Conservation (phyloP, 352 stramenopile genomes). For the Phytophthora pisi region DNA sequence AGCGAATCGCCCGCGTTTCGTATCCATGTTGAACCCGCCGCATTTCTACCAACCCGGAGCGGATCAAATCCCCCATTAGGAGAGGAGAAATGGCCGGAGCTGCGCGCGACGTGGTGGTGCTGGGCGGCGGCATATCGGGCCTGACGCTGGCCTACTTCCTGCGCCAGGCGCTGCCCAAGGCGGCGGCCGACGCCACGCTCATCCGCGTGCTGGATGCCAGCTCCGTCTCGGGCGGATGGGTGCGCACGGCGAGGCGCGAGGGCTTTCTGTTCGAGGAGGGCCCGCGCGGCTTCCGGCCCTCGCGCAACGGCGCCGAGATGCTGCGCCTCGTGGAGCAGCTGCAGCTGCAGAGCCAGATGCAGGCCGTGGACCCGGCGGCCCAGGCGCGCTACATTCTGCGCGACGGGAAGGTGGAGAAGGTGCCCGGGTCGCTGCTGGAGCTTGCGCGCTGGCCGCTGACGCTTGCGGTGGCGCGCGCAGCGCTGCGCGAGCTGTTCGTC, state of each 20-base stretch:
- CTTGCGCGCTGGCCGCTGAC: slow-evolving; percentile 71
- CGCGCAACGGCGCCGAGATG: slow-evolving; percentile 85
- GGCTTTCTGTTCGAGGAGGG: slow-evolving; percentile 86
- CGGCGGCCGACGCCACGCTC: slow-evolving; percentile 31
- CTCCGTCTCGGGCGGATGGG: slow-evolving; percentile 63
- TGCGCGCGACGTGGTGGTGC: slow-evolving; percentile 67
- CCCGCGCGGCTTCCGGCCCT: slow-evolving; percentile 83
- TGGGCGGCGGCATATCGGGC: slow-evolving; percentile 83
- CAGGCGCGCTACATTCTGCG: slow-evolving; percentile 81
- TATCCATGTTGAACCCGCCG: slow-evolving; percentile 21
- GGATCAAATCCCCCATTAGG: background rate
- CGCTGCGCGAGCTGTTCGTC: slow-evolving; percentile 70
- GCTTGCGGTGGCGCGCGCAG: slow-evolving; percentile 55
- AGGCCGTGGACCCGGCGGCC: slow-evolving; percentile 60
- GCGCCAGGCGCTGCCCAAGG: slow-evolving; percentile 51
- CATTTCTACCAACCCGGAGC: slow-evolving; percentile 26
- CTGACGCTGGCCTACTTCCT: slow-evolving; percentile 82
- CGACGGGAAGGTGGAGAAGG: slow-evolving; percentile 77
- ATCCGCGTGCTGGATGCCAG: slow-evolving; percentile 79
- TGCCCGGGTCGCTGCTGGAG: slow-evolving; percentile 60
- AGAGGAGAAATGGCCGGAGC: slow-evolving; percentile 13
- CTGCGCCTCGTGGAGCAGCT: slow-evolving; percentile 85
- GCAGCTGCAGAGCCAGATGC: slow-evolving; percentile 65
- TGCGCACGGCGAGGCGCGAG: slow-evolving; percentile 61
- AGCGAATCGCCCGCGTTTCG: slow-evolving; percentile 13